Evolutionary conservation across 768 basidiomycete genomes (phyloP), one percentile per base, ranked within the genome.

Genomic region (Serendipita sp.): DNA sequence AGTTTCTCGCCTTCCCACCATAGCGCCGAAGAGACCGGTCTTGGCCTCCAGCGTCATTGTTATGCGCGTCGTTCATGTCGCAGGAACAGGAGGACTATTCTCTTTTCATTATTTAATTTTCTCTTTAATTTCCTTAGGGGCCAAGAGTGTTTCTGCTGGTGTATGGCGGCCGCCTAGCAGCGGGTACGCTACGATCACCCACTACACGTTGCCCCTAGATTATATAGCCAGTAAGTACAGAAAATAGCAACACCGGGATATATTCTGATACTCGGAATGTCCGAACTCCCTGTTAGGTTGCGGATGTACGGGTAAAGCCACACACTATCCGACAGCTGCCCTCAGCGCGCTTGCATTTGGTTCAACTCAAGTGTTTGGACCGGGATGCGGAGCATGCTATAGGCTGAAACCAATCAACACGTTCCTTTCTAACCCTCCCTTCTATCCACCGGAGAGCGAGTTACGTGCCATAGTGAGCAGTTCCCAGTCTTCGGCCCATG

Each of bases 301-400:
- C 68, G 90, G 89, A 62, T 92, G 90, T 70, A 82, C 82, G 1
- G 78, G 79, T 7, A 74, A 76, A 50, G 84, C 82, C 65, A 67
- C 67, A 24, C 74, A 82, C 67, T 88, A 84, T 67, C 88, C 89
- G 3, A 91, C 88, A 1, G 89, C 84, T 9, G 89, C 89, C 7
- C 72, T 91, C 64, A 88, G 77, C 63, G 84, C 89, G 68, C 82
- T 85, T 77, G 89, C 89, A 0, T 91, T 79, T 66, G 88, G 89
- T 0, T 87, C 84, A 69, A 83, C 81, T 63, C 77, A 74, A n/a
- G 78, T 78, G 13, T 90, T 82, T 67, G 83, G 88, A 24, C 42
- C 64, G 63, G 28, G 45, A 7, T 43, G 42, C 53, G 64, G 51
- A 63, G 38, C 77, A 61, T 91, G 89, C 77, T 90, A 91, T 72